These are phyloP conservation scores for Fomitiporia mediterranea DNA, from an alignment of 1,284 basidiomycete species.

Conservation along the genomic window DNA sequence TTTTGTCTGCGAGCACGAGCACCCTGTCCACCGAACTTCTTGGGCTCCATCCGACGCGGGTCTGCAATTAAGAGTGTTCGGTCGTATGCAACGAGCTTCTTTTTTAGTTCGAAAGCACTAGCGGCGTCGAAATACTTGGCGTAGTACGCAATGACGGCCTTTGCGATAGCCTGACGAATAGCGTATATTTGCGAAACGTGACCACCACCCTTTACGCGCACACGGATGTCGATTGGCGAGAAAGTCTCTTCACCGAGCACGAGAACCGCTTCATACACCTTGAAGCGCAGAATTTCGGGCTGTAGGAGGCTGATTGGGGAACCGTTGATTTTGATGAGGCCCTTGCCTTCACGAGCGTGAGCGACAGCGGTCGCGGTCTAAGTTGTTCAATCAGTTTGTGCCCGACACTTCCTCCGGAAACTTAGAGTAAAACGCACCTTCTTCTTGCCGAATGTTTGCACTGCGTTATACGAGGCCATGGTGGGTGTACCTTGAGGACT, in stretches of 20 bases:
- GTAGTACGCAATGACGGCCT: constrained; percentile 97
- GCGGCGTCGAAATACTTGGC: constrained; percentile 99
- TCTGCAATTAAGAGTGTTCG: constrained; percentile 95
- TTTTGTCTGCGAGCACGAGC: constrained; percentile 96
- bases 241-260: constrained; percentile 87
- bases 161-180: constrained; percentile 98
- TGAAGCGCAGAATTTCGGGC: constrained; percentile 94
- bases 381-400: neutral
- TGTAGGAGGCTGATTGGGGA: constrained; percentile 93
- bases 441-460: constrained; percentile 99
- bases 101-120: constrained; percentile 95
- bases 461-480: constrained; percentile 80
- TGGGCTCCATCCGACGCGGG: constrained; percentile 98
- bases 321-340: constrained; percentile 96
- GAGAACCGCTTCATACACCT: constrained; percentile 96
- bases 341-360: constrained; percentile 94
- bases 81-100: constrained; percentile 94
- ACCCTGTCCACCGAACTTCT: constrained; percentile 98
- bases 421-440: constrained; percentile 59
- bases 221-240: constrained; percentile 88
- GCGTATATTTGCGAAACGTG: constrained; percentile 99
- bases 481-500: constrained; percentile 29
- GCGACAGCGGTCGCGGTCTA: constrained; percentile 97
- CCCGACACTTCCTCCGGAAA: constrained; percentile 5
- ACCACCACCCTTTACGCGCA: constrained; percentile 98